Evolutionary conservation across 1,284 basidiomycete species (phyloP).

Genomic region (Pseudozyma hubeiensis): DNA sequence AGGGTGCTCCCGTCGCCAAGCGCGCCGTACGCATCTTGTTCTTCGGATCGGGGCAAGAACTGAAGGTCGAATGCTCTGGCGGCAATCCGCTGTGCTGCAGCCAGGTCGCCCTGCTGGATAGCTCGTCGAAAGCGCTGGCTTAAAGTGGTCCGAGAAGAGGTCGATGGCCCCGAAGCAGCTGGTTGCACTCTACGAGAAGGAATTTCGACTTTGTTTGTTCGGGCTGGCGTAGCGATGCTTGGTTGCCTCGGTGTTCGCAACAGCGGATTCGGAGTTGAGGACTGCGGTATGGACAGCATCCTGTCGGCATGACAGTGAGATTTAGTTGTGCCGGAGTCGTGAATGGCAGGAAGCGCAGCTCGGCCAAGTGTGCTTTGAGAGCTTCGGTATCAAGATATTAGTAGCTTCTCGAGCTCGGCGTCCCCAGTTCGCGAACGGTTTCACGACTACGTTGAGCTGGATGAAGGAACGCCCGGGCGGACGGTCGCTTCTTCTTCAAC

Average conservation of each 20-base stretch:
- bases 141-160: slow-evolving; percentile 27
- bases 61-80: slow-evolving; percentile 37
- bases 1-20: neutral
- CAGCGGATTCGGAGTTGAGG: slow-evolving; percentile 6
- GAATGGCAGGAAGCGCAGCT: neutral
- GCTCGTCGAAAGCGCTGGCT: slow-evolving; percentile 56
- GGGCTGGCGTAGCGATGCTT: neutral
- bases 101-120: slow-evolving; percentile 50
- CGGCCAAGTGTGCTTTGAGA: no score
- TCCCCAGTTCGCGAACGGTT: no score
- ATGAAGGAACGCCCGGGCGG: no score
- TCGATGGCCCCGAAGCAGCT: slow-evolving; percentile 11
- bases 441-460: no score
- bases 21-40: neutral
- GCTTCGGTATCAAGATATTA: no score
- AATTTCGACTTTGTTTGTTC: neutral
- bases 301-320: neutral
- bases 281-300: slow-evolving; percentile 8
- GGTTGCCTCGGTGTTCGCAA: slow-evolving; percentile 13
- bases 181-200: neutral
- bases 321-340: no score
- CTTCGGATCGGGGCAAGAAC: slow-evolving; percentile 1
- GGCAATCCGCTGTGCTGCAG: slow-evolving; percentile 40
- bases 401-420: no score
- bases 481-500: no score